Evolutionary conservation across 2,329 filamentous ascomycete species (phyloP), one percentile per base, ranked within the genome.

Genomic region (Epichloe aotearoae): DNA sequence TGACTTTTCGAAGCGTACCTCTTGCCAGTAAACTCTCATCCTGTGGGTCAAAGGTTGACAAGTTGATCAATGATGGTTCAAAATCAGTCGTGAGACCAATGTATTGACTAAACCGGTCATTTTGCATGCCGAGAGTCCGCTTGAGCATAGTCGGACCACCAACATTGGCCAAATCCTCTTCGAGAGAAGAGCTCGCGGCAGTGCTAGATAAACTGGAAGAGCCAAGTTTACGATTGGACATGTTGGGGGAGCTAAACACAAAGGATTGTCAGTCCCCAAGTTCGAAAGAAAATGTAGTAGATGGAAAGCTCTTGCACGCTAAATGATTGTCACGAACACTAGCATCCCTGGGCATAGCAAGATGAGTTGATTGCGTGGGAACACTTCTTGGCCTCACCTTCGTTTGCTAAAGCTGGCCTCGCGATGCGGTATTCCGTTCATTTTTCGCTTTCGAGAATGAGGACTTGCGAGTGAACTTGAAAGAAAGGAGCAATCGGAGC

Each of bases 61-160:
- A 74, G 59, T 87, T 86, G 67, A 91, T 87, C 50, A 93, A 74
- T 17, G 83, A 83, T 15, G 86, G 84, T 63, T 93, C 87, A 62
- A 90, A 88, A 59, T 89, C 85, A 47, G 86, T 89, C 47, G 86
- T 91, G 52, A 84, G 80, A 26, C 87, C 87, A 58, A 93, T 87
- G 62, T 91, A 88, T 67, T 88, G 84, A 68, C 85, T 88, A 65
- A 85, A 88, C 54, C 85, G 81, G 65, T 88, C 83, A 61, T 79
- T 73, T 64, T 91, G 86, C 57, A 93, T 74, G 53, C 87, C 87
- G 52, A 93, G 72, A 15, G 82, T 84, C 62, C 80, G 76, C 65
- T 82, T 83, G 52, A 86, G 72, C 59, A 83, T 70, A 52, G 79
- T 81, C 49, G 79, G 78, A 39, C 80, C 80, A 54, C 80, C 80